These are phyloP conservation scores for Penicillium sp. DNA, from an alignment of 2,329 filamentous ascomycete species.

Conservation along the genomic window DNA sequence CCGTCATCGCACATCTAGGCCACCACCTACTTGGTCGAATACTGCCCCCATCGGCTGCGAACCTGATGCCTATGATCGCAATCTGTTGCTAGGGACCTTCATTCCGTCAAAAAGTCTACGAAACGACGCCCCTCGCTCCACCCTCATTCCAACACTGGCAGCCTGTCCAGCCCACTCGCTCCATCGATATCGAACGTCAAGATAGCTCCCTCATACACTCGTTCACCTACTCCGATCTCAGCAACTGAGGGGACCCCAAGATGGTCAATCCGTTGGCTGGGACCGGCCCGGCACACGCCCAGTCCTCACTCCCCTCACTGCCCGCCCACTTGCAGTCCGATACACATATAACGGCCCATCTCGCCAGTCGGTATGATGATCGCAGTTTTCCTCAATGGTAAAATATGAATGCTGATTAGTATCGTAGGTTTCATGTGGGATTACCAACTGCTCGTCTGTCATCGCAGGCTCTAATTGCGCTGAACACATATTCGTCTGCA, in stretches of 20 bases:
- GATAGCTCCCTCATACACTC: slow-evolving; percentile 6
- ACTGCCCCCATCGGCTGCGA: neutral
- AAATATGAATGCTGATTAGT: slow-evolving; percentile 37
- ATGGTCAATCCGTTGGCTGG: slow-evolving; percentile 45
- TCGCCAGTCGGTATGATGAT: slow-evolving; percentile 46
- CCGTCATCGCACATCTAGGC: neutral
- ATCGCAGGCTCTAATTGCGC: slow-evolving; percentile 81
- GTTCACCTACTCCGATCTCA: neutral
- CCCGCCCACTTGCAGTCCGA: slow-evolving; percentile 63
- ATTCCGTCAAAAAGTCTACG: slow-evolving; percentile 4
- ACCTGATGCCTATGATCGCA: slow-evolving; percentile 2
- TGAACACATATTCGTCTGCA: slow-evolving; percentile 93
- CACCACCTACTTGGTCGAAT: neutral
- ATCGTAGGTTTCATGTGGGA: slow-evolving; percentile 81
- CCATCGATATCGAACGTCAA: neutral
- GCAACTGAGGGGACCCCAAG: slow-evolving; percentile 11
- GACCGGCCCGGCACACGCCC: slow-evolving; percentile 59
- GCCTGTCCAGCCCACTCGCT: neutral
- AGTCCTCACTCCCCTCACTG: slow-evolving; percentile 82
- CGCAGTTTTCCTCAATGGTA: neutral
- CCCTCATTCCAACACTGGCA: slow-evolving; percentile 1
- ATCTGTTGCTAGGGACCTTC: slow-evolving; percentile 7
- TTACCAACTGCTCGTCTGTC: slow-evolving; percentile 84
- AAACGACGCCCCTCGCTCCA: slow-evolving; percentile 1
- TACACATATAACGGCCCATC: slow-evolving; percentile 50